phyloP scores from a whole-genome alignment of 805 yeast genomes.

The Yarrowia sp. region DNA sequence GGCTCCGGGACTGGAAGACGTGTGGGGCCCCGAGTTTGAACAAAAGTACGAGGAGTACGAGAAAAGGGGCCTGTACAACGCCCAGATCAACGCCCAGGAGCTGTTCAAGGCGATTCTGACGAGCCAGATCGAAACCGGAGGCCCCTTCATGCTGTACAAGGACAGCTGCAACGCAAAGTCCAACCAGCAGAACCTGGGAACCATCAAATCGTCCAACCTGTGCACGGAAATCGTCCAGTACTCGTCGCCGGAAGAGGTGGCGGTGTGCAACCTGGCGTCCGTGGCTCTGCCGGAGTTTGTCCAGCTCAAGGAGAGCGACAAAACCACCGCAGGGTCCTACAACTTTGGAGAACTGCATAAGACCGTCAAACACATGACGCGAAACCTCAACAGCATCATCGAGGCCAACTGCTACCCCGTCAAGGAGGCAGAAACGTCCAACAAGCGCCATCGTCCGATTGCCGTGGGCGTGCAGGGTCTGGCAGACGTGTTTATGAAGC shows the following conservation, averaged over 20 bases:
- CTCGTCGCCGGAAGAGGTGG: constrained; percentile 84
- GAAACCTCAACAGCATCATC: constrained; percentile 79
- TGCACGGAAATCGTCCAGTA: constrained; percentile 93
- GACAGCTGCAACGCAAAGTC: constrained; percentile 88
- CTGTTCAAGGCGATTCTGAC: constrained; percentile 85
- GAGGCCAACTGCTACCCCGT: constrained; percentile 86
- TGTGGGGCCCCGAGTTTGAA: constrained; percentile 80
- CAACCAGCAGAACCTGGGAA: constrained; percentile 88
- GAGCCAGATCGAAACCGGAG: constrained; percentile 93
- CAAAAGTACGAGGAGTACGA: constrained; percentile 73
- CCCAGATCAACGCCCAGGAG: constrained; percentile 77
- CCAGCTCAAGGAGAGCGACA: constrained; percentile 49
- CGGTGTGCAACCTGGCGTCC: constrained; percentile 95
- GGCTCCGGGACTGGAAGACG: constrained; percentile 82
- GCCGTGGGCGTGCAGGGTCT: constrained; percentile 96
- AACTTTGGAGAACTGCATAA: constrained; percentile 75
- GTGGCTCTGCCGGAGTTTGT: constrained; percentile 83
- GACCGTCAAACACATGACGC: constrained; percentile 73
- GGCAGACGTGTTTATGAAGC: constrained; percentile 79
- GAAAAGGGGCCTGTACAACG: constrained; percentile 62
- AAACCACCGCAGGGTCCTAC: constrained; percentile 54
- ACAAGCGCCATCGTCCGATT: constrained; percentile 81
- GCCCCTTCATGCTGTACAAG: constrained; percentile 91
- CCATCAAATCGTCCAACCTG: constrained; percentile 87
- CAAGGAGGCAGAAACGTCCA: constrained; percentile 69